A percentile compares a stretch with the other conserved stretches of the same genome.
These are phyloP conservation scores for Globisporangium lucens DNA, from an alignment of 352 stramenopile genomes.

Conservation along the genomic window DNA sequence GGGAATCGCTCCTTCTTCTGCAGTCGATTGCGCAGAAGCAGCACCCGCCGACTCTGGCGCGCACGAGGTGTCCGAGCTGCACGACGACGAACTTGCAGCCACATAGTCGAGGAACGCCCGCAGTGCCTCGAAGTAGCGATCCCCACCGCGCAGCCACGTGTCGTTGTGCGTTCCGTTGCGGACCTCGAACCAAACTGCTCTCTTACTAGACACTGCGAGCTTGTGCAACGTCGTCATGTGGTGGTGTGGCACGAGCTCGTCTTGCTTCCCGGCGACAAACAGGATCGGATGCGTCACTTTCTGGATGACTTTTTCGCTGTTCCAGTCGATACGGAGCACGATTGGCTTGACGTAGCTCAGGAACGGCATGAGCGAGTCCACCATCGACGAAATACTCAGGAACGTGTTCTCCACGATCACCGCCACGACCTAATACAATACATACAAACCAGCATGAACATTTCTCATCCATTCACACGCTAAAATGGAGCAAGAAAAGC, in stretches of 20 bases:
- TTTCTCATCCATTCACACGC: no score
- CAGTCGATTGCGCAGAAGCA: neutral
- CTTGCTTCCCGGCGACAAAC: slow-evolving; percentile 87
- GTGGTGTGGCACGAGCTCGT: slow-evolving; percentile 90
- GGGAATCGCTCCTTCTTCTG: slow-evolving; percentile 60
- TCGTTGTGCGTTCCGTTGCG: slow-evolving; percentile 94
- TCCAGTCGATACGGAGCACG: slow-evolving; percentile 90
- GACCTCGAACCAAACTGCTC: slow-evolving; percentile 69
- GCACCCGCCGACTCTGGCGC: slow-evolving; percentile 14
- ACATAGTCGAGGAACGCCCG: slow-evolving; percentile 62
- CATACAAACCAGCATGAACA: slow-evolving; percentile 3
- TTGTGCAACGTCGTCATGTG: slow-evolving; percentile 85
- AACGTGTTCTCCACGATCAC: slow-evolving; percentile 96
- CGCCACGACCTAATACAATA: slow-evolving; percentile 60
- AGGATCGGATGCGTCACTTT: slow-evolving; percentile 82
- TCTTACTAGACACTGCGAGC: slow-evolving; percentile 54
- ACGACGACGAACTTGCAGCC: slow-evolving; percentile 8
- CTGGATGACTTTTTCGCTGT: slow-evolving; percentile 65
- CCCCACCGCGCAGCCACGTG: slow-evolving; percentile 89
- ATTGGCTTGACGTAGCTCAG: slow-evolving; percentile 88
- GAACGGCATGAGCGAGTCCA: slow-evolving; percentile 92
- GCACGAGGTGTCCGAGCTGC: slow-evolving; percentile 3
- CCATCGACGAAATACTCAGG: slow-evolving; percentile 91
- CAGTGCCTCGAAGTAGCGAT: slow-evolving; percentile 81
- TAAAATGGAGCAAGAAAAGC: neutral